phyloP scores from a whole-genome alignment of 2,329 filamentous ascomycete genomes.

The Xenoacremonium recifei region DNA sequence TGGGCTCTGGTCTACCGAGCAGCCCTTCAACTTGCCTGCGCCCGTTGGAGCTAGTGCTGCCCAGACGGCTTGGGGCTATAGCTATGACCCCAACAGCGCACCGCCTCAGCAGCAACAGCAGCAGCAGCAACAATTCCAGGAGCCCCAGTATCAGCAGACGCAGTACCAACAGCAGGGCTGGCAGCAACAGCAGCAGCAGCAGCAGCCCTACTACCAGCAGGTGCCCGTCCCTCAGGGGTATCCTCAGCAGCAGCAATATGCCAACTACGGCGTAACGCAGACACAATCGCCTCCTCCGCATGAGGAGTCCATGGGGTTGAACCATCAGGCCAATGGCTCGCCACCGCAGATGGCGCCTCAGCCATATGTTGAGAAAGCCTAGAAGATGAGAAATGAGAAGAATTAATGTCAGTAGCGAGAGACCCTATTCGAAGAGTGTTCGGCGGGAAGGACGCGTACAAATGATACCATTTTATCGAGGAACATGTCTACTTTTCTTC shows the following conservation, averaged over 20 bases:
- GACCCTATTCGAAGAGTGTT: not conserved
- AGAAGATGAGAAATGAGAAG: not conserved
- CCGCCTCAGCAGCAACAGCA: constrained; percentile 6
- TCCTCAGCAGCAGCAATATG: constrained; percentile 1
- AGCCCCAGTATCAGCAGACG: constrained; percentile 1
- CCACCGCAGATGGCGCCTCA: constrained; percentile 14
- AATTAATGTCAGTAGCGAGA: not conserved
- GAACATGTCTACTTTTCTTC: constrained; percentile 2
- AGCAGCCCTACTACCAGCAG: constrained; percentile 1
- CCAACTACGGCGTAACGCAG: constrained; percentile 3
- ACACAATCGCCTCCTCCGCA: constrained; percentile 22
- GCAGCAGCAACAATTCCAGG: not conserved
- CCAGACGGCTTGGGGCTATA: constrained; percentile 19
- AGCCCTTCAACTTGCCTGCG: constrained; percentile 7
- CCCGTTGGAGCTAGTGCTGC: constrained; percentile 1
- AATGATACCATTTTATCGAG: constrained; percentile 20
- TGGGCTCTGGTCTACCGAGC: constrained; percentile 26
- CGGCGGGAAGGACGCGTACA: not conserved
- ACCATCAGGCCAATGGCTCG: constrained; percentile 31
- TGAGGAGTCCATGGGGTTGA: constrained; percentile 28
- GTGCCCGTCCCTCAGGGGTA: not conserved
- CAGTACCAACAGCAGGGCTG: not conserved
- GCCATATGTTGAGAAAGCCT: constrained; percentile 22
- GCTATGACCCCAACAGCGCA: constrained; percentile 4
- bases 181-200: constrained; percentile 7